Conservation (phyloP, 2,329 filamentous ascomycete genomes). For the Salinomyces thailandicus region DNA sequence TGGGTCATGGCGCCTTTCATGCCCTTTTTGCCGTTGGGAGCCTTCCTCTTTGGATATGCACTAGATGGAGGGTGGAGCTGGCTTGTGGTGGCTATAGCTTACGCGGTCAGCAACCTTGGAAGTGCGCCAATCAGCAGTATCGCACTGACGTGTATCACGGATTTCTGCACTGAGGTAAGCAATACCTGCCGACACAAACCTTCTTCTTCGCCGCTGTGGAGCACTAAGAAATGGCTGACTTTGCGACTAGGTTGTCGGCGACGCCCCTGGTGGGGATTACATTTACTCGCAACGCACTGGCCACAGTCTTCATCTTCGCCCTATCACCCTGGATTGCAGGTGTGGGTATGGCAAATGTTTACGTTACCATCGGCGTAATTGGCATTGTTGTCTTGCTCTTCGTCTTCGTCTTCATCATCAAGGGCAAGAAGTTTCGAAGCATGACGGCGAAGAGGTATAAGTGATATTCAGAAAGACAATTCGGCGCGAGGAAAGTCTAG, state of each 20-base stretch:
- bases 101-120: no score
- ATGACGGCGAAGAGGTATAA: slow-evolving; percentile 25
- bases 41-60: slow-evolving; percentile 31
- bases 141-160: slow-evolving; percentile 31
- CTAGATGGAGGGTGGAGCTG: slow-evolving; percentile 17
- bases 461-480: slow-evolving; percentile 27
- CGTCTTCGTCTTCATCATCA: slow-evolving; percentile 23
- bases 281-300: slow-evolving; percentile 36
- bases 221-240: no score
- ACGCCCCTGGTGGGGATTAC: no score
- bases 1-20: slow-evolving; percentile 25
- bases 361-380: slow-evolving; percentile 31
- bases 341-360: slow-evolving; percentile 33
- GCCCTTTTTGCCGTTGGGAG: slow-evolving; percentile 24
- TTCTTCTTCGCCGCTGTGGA: no score
- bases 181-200: no score
- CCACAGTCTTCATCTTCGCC: slow-evolving; percentile 38
- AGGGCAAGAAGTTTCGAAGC: slow-evolving; percentile 27
- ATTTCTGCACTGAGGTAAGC: slow-evolving; percentile 31
- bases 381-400: slow-evolving; percentile 23
- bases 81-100: slow-evolving; percentile 28
- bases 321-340: slow-evolving; percentile 32
- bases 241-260: no score
- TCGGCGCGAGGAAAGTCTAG: slow-evolving; percentile 20
- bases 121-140: slow-evolving; percentile 25